Percentiles rank a stretch among this genome's conserved stretches.
Evolutionary conservation across 345 rosid genomes (phyloP).

Genomic region (Angophora floribunda): DNA sequence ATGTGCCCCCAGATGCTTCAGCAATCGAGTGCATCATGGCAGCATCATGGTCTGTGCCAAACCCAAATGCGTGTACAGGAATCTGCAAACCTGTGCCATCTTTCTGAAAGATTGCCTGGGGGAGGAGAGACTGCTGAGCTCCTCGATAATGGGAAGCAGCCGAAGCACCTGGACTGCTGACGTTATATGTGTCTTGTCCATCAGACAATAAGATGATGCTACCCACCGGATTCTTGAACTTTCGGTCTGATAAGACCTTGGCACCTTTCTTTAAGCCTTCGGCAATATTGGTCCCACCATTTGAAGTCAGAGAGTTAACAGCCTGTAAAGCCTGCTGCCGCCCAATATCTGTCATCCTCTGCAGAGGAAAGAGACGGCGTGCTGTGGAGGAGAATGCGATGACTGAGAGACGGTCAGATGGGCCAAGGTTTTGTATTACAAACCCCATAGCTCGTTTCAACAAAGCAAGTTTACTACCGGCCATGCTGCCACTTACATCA

Average conservation of each 20-base stretch:
- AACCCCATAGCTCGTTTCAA: slow-evolving; percentile 98
- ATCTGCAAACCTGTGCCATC: slow-evolving; percentile 35
- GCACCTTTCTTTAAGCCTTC: slow-evolving; percentile 93
- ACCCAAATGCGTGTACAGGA: slow-evolving; percentile 95
- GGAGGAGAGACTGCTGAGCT: slow-evolving; percentile 56
- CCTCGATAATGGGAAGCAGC: slow-evolving; percentile 4
- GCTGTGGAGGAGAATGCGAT: slow-evolving; percentile 90
- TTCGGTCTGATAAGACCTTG: slow-evolving; percentile 62
- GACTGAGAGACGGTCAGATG: slow-evolving; percentile 87
- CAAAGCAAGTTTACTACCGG: slow-evolving; percentile 87
- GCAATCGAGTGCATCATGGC: slow-evolving; percentile 84
- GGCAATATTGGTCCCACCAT: slow-evolving; percentile 95
- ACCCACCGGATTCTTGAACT: slow-evolving; percentile 71
- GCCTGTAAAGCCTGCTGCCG: slow-evolving; percentile 74
- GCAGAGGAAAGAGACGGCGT: slow-evolving; percentile 76
- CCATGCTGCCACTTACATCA: slow-evolving; percentile 99
- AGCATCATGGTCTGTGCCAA: slow-evolving; percentile 92
- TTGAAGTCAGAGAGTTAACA: slow-evolving; percentile 68
- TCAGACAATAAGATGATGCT: slow-evolving; percentile 89
- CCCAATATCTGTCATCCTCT: slow-evolving; percentile 75
- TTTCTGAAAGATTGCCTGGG: slow-evolving; percentile 25
- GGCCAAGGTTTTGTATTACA: slow-evolving; percentile 91
- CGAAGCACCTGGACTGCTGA: slow-evolving; percentile 28
- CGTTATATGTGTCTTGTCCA: slow-evolving; percentile 87
- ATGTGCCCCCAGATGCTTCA: slow-evolving; percentile 89